Conservation (phyloP, 768 basidiomycete genomes). For the Russula earlei region DNA sequence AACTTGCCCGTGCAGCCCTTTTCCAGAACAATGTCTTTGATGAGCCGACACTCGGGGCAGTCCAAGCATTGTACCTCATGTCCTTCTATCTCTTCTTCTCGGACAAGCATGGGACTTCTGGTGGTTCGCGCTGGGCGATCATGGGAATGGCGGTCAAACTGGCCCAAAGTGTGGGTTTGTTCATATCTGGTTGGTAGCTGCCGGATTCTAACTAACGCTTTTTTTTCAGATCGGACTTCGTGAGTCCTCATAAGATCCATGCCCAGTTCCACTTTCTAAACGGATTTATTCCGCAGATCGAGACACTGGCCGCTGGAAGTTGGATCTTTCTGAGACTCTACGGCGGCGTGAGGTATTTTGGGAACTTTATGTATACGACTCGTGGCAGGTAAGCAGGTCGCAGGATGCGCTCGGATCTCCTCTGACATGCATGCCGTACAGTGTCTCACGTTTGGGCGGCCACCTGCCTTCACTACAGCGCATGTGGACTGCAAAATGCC, state of each 20-base stretch:
- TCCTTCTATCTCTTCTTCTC: conserved; percentile 37
- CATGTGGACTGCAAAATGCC: conserved; percentile 22
- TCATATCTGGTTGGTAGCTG: conserved; percentile 6
- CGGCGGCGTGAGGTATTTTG: conserved; percentile 52
- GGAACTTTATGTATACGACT: conserved; percentile 57
- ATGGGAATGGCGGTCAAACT: conserved; percentile 68
- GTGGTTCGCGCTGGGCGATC: conserved; percentile 50
- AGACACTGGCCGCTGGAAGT: conserved; percentile 58
- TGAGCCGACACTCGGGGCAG: conserved; percentile 50
- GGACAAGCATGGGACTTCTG: conserved; percentile 31
- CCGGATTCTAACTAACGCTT: conserved; percentile 12
- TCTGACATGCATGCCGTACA: conserved; percentile 22
- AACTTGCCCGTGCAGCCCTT: conserved; percentile 49
- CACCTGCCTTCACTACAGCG: conserved; percentile 46
- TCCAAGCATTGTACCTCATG: conserved; percentile 58
- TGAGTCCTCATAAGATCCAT: conserved; percentile 30
- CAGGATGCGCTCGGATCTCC: not conserved
- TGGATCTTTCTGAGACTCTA: conserved; percentile 45
- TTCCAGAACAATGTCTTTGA: conserved; percentile 55
- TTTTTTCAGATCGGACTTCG: conserved; percentile 52
- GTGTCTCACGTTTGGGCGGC: conserved; percentile 65
- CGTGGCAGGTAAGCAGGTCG: conserved; percentile 47
- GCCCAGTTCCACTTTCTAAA: not conserved
- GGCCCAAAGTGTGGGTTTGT: conserved; percentile 47
- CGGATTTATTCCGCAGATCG: conserved; percentile 38